These are phyloP conservation scores for Botrytis aclada DNA, from an alignment of 2,329 filamentous ascomycete genomes.

Conservation along the genomic window DNA sequence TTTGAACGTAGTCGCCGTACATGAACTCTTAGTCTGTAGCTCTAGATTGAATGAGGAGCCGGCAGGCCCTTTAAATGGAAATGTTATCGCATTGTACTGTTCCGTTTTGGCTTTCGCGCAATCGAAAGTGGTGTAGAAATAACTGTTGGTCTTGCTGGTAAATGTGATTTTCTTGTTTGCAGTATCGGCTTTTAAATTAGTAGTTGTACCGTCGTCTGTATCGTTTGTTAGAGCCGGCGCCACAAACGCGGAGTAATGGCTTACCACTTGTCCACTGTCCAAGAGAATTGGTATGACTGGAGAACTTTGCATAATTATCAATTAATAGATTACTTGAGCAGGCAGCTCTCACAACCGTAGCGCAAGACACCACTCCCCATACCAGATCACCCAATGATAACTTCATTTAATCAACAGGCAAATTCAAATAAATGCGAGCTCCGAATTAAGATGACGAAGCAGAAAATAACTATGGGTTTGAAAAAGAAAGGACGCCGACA, in stretches of 20 bases:
- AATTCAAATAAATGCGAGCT: background rate
- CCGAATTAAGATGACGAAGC: too few relatives aligned
- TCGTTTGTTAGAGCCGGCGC: conserved; percentile 5
- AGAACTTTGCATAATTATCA: conserved; percentile 37
- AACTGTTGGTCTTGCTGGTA: conserved; percentile 47
- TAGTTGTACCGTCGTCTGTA: conserved; percentile 50
- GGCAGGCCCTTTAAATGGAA: conserved; percentile 46
- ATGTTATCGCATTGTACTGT: conserved; percentile 48
- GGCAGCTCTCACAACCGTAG: conserved; percentile 24
- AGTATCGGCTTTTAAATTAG: conserved; percentile 41
- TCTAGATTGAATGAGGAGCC: conserved; percentile 44
- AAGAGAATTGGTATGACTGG: conserved; percentile 38
- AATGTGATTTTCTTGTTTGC: conserved; percentile 47
- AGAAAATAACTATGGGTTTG: background rate
- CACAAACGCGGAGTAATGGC: conserved; percentile 13
- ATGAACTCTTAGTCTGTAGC: conserved; percentile 48
- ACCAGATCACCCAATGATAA: background rate
- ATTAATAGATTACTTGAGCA: conserved; percentile 35
- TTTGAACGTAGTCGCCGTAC: conserved; percentile 41
- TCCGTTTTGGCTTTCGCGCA: conserved; percentile 47
- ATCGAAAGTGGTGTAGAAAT: conserved; percentile 53
- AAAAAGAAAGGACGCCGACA: conserved; percentile 12
- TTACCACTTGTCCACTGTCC: conserved; percentile 41
- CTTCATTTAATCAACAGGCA: background rate
- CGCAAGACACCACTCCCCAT: conserved; percentile 17